phyloP scores from a whole-genome alignment of 2,329 filamentous ascomycete genomes.

The Chrysoporthe deuterocubensis region DNA sequence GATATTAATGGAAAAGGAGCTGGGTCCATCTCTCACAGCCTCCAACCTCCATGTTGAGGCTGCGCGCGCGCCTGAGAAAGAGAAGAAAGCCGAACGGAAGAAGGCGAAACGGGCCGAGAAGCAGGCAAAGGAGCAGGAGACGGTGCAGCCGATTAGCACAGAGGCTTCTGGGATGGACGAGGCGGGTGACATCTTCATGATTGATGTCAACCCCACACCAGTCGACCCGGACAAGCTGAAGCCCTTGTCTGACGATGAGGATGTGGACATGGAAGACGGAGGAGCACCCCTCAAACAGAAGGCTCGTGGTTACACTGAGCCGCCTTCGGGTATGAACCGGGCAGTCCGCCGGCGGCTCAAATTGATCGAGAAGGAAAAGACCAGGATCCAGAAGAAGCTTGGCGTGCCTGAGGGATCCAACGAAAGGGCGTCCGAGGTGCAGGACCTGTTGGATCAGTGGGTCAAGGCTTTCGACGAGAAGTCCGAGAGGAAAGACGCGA shows the following conservation, averaged over 20 bases:
- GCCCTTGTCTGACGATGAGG: conserved; percentile 22
- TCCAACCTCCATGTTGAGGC: conserved; percentile 4
- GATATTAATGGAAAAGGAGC: conserved; percentile 10
- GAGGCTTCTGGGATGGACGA: conserved; percentile 13
- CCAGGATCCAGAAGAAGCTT: conserved; percentile 33
- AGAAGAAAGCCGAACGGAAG: conserved; percentile 23
- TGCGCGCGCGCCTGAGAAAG: conserved; percentile 21
- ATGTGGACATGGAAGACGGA: conserved; percentile 24
- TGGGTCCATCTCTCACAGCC: neutral
- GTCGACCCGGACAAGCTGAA: conserved; percentile 28
- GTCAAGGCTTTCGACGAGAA: conserved; percentile 32
- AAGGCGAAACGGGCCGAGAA: conserved; percentile 24
- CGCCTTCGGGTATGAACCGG: conserved; percentile 33
- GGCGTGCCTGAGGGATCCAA: conserved; percentile 31
- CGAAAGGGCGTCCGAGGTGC: conserved; percentile 33
- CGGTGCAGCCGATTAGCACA: neutral
- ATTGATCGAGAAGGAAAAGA: conserved; percentile 36
- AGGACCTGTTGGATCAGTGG: conserved; percentile 34
- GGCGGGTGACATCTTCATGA: conserved; percentile 31
- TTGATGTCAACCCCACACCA: conserved; percentile 35
- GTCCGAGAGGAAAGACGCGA: conserved; percentile 31
- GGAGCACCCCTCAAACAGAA: conserved; percentile 15
- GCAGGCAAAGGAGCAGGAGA: conserved; percentile 28
- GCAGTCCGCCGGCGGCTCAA: conserved; percentile 35
- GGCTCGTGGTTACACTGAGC: conserved; percentile 19